A percentile compares a stretch with the other conserved stretches of the same genome.
Evolutionary conservation across 345 rosid species (phyloP).

Genomic region (Salix viminalis): DNA sequence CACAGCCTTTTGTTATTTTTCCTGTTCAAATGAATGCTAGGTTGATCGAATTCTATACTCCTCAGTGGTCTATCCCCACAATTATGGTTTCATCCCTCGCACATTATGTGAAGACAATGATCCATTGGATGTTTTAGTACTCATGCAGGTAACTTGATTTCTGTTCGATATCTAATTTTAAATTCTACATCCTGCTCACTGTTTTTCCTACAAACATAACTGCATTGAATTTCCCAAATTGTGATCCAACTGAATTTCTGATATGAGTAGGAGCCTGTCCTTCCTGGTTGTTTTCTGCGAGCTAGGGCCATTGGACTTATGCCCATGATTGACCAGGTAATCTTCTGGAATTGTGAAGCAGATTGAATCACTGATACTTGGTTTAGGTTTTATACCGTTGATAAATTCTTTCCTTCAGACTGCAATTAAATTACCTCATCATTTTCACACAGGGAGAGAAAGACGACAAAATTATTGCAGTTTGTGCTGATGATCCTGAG

Average conservation of each 20-base stretch:
- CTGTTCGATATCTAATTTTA: not conserved
- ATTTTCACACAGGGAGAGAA: conserved; percentile 66
- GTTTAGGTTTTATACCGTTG: not conserved
- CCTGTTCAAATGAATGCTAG: conserved; percentile 31
- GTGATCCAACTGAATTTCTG: conserved; percentile 5
- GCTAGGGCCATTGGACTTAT: conserved; percentile 95
- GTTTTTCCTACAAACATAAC: not conserved
- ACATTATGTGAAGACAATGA: conserved; percentile 95
- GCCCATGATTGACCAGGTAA: conserved; percentile 99
- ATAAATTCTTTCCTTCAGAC: not conserved
- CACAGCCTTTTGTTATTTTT: not conserved
- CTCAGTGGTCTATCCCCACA: conserved; percentile 97
- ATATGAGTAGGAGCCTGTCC: conserved; percentile 72
- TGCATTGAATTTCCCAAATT: not conserved
- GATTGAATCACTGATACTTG: not conserved
- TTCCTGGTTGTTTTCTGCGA: conserved; percentile 90
- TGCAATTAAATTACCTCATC: not conserved
- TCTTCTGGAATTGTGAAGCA: not conserved
- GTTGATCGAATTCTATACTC: conserved; percentile 86
- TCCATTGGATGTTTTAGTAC: conserved; percentile 86
- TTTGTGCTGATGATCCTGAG: conserved; percentile 97
- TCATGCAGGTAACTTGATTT: conserved; percentile 71
- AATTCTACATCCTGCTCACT: not conserved
- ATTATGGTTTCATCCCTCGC: conserved; percentile 95
- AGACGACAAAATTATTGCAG: conserved; percentile 97